A percentile compares a stretch with the other conserved stretches of the same genome.
Conservation (phyloP, 1,284 basidiomycete species). For the Tylopilus sp. region DNA sequence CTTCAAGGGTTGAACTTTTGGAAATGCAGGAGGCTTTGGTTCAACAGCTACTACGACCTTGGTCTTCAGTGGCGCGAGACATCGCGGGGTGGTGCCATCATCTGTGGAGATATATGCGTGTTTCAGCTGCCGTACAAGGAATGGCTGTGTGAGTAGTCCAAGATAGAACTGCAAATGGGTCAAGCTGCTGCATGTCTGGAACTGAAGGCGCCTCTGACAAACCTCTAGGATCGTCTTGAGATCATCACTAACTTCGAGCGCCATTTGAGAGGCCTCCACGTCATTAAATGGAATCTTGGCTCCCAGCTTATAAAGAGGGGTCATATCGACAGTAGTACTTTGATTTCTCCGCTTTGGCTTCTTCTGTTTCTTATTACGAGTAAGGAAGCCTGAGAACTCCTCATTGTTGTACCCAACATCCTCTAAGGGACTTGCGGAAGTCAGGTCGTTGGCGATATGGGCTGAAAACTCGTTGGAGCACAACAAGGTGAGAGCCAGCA, state of each 20-base stretch:
- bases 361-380: conserved; percentile 21
- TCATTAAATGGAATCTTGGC: conserved; percentile 25
- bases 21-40: conserved; percentile 33
- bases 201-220: neutral
- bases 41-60: conserved; percentile 1
- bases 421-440: neutral
- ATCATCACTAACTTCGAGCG: conserved; percentile 16
- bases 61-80: neutral
- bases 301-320: conserved; percentile 29
- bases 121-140: conserved; percentile 14
- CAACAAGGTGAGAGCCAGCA: conserved; percentile 18
- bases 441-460: neutral
- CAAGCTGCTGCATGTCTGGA: neutral
- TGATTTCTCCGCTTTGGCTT: conserved; percentile 15
- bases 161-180: conserved; percentile 25
- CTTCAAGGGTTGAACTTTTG: conserved; percentile 48
- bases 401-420: conserved; percentile 5
- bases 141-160: conserved; percentile 17
- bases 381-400: conserved; percentile 1
- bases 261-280: conserved; percentile 22
- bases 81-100: neutral
- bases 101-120: conserved; percentile 11
- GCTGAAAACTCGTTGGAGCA: conserved; percentile 14
- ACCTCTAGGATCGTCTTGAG: conserved; percentile 35
- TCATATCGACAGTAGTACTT: conserved; percentile 18